A percentile compares a stretch with the other conserved stretches of the same genome.
Evolutionary conservation across 1,284 basidiomycete species (phyloP).

Genomic region (Leccinum subrobustum): DNA sequence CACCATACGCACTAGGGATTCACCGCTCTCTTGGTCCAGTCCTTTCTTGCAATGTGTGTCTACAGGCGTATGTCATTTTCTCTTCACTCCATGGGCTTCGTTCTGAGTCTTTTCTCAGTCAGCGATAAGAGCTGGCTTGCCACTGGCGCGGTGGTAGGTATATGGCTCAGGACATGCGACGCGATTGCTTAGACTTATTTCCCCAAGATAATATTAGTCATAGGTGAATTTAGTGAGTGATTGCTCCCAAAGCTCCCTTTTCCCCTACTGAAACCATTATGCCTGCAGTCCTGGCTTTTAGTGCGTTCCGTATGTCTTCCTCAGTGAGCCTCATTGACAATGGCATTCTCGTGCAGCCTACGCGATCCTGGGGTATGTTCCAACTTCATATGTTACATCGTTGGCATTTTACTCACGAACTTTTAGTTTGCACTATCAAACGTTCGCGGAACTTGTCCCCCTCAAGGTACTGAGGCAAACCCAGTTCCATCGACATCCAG

Average conservation of each 20-base stretch:
- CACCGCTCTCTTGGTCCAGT: constrained; percentile 41
- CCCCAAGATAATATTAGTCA: constrained; percentile 38
- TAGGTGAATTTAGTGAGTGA: constrained; percentile 51
- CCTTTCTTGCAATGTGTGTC: constrained; percentile 34
- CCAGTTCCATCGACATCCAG: no score
- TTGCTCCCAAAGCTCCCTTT: no score
- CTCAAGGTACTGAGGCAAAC: constrained; percentile 25
- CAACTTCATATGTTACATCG: not conserved
- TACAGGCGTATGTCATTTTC: constrained; percentile 26
- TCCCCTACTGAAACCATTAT: constrained; percentile 6
- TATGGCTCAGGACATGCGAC: not conserved
- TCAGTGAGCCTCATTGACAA: constrained; percentile 2
- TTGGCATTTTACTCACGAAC: not conserved
- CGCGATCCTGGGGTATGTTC: constrained; percentile 38
- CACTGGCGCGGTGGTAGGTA: constrained; percentile 27
- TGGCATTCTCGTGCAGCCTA: constrained; percentile 35
- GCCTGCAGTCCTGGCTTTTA: constrained; percentile 17
- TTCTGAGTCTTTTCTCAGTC: constrained; percentile 15
- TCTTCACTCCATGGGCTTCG: not conserved
- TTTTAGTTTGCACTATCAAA: constrained; percentile 33
- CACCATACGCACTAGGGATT: constrained; percentile 26
- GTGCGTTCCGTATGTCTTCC: constrained; percentile 17
- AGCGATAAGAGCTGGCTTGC: constrained; percentile 30
- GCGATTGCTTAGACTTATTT: constrained; percentile 2
- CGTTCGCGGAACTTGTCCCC: constrained; percentile 39